Evolutionary conservation across 345 rosid species (phyloP).

Genomic region (Gossypium bickii): DNA sequence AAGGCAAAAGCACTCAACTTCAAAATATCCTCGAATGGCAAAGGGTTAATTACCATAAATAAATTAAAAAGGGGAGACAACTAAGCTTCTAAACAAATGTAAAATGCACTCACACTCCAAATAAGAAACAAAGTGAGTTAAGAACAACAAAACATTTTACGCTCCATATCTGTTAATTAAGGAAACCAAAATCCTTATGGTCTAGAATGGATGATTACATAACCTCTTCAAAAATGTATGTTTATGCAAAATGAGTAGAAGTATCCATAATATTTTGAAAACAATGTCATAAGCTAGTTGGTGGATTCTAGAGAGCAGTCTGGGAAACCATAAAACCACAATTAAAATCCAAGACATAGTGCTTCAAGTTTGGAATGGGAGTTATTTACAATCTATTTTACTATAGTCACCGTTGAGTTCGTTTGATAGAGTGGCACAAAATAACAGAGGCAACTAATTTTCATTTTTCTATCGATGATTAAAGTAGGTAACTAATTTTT

Average conservation of each 20-base stretch:
- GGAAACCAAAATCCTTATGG: background rate
- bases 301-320: background rate
- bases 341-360: background rate
- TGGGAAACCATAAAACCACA: background rate
- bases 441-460: background rate
- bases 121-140: background rate
- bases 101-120: background rate
- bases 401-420: background rate
- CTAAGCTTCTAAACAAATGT: background rate
- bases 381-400: slow-evolving; percentile 5
- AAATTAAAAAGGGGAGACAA: background rate
- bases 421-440: background rate
- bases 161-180: background rate
- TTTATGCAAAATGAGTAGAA: background rate
- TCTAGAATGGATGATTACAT: background rate
- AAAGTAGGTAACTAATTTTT: background rate
- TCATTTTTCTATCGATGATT: background rate
- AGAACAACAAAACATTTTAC: no score
- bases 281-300: background rate
- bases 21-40: background rate
- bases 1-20: background rate
- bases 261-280: background rate
- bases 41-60: background rate
- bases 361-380: background rate
- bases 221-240: background rate